Base-by-base conservation (phyloP, 73 alveolate genomes). In the Breviolum minutum region DNA sequence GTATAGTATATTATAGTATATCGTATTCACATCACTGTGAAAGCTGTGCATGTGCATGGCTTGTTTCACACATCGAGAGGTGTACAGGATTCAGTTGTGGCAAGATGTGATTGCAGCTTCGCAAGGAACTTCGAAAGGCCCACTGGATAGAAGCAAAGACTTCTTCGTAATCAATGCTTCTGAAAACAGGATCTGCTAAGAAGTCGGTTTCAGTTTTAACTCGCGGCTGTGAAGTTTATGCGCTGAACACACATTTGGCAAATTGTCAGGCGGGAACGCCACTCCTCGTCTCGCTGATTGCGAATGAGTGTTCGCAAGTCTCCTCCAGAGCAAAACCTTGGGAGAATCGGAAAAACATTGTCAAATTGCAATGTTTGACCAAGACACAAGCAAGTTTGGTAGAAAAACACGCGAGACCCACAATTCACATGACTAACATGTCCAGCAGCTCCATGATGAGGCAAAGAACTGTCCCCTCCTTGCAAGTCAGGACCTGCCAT, bases 291-390 rank as follows among this genome's bases (percentile, higher is more conserved):
- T 9, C 97, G 68, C 30, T 70, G 96, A 63, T n/a, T 62, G 29
- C 22, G 79, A 66, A 91, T 91, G 77, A 24, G 26, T 76, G 89
- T 79, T 6, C 99, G 92, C 94, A 94, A 61, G 99, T 94, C 99
- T 4, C 99, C 99, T 2, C 99, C 99, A 20, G 99, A 94, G 93
- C 99, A 94, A 64, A 26, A 94, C 98, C 96, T 89, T 64, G 66
- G n/a, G 11, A 27, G 63, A 8, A 14, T 61, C 73, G 22, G 22
- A 30, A 13, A 8, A 30, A 80, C 68, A 17, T 12, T 12, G 13
- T 0, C 16, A 77, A 26, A 9, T 24, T 14, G 16, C 63, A 27
- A 2, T 27, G 22, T 22, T 24, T 19, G 90, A 14, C 11, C 62
- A 9, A n/a, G 13, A 27, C 0, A 7, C 62, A 40, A 40, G 54